These are phyloP conservation scores for Fraxinus sp. DNA, from an alignment of 305 asterid genomes.

Conservation along the genomic window DNA sequence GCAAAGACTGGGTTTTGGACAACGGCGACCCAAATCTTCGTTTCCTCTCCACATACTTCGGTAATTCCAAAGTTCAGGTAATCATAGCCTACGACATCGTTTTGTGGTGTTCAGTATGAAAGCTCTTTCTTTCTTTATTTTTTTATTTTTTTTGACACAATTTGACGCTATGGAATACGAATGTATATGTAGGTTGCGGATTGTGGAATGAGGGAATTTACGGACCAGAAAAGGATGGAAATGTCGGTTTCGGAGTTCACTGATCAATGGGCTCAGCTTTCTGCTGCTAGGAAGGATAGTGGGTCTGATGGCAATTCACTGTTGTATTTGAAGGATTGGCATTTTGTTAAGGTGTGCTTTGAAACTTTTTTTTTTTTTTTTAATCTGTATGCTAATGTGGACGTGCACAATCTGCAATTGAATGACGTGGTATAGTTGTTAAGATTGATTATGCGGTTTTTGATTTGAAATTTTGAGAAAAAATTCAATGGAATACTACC, in stretches of 20 bases:
- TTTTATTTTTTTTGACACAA: background rate
- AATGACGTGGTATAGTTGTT: background rate
- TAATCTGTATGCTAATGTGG: background rate
- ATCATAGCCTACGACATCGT: slow-evolving; percentile 7
- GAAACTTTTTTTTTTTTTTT: background rate
- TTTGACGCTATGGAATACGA: background rate
- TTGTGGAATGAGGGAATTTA: slow-evolving; percentile 69
- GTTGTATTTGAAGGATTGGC: slow-evolving; percentile 94
- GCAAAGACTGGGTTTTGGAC: slow-evolving; percentile 68
- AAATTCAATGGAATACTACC: background rate
- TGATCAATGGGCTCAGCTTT: slow-evolving; percentile 41
- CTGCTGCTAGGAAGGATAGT: slow-evolving; percentile 28
- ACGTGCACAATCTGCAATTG: background rate
- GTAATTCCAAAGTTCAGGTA: slow-evolving; percentile 84
- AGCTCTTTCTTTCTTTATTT: background rate
- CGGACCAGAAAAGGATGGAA: slow-evolving; percentile 78
- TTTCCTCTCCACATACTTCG: slow-evolving; percentile 63
- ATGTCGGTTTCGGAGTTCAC: slow-evolving; percentile 79
- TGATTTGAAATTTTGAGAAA: background rate
- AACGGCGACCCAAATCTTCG: slow-evolving; percentile 68
- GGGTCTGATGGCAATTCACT: slow-evolving; percentile 38
- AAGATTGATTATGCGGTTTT: background rate
- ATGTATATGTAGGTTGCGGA: slow-evolving; percentile 66
- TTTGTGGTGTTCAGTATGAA: background rate
- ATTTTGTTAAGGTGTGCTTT: slow-evolving; percentile 70